Conservation (phyloP, 2,329 filamentous ascomycete genomes). For the Madurella fahalii region DNA sequence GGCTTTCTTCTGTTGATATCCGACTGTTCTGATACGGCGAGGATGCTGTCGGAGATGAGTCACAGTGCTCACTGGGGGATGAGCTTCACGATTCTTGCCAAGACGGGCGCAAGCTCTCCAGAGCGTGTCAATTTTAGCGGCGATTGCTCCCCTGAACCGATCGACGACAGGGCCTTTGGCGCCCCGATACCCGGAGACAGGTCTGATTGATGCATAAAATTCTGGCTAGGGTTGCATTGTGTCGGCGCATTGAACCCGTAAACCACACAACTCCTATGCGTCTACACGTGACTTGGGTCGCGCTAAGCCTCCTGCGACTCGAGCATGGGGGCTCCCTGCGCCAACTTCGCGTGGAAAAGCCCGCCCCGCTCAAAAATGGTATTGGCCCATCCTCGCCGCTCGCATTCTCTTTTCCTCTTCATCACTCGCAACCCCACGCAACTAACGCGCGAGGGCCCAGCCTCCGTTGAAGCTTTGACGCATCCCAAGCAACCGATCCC, state of each 20-base stretch:
- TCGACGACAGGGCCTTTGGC: slow-evolving; percentile 3
- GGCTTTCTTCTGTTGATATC: neutral
- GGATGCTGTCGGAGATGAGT: slow-evolving; percentile 21
- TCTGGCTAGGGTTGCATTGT: neutral
- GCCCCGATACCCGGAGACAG: neutral
- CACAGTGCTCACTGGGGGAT: slow-evolving; percentile 18
- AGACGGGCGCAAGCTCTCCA: slow-evolving; percentile 5
- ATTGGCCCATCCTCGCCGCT: slow-evolving; percentile 22
- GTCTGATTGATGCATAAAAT: neutral
- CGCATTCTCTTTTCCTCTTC: slow-evolving; percentile 20
- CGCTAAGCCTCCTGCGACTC: neutral
- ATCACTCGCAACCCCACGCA: slow-evolving; percentile 28
- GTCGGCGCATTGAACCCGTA: neutral
- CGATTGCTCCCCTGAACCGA: slow-evolving; percentile 8
- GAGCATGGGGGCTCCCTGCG: neutral
- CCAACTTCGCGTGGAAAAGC: neutral
- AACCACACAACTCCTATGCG: no score
- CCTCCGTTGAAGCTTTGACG: slow-evolving; percentile 18
- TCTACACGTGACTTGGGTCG: no score
- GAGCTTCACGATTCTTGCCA: slow-evolving; percentile 13
- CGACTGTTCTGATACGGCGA: neutral
- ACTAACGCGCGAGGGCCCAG: slow-evolving; percentile 20
- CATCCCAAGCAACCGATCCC: slow-evolving; percentile 21
- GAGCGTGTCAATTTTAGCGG: slow-evolving; percentile 19
- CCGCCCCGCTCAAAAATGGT: slow-evolving; percentile 22